Conservation (phyloP, 192 early-diverging fungal species). For the Gryganskiella cystojenkinii region DNA sequence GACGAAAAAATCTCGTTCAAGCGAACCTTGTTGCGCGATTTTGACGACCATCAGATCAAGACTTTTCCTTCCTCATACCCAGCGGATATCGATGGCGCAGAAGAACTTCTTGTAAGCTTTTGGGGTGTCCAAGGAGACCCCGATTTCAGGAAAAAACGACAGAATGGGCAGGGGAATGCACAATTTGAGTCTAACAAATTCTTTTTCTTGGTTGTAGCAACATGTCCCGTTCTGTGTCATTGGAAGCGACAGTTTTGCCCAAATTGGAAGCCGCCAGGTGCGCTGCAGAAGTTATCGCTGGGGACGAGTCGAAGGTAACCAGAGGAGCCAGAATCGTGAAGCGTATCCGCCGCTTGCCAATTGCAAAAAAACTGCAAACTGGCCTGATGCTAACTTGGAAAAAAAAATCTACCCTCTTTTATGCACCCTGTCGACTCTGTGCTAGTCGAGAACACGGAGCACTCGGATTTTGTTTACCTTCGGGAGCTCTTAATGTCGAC, state of each 20-base stretch:
- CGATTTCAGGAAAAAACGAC: neutral
- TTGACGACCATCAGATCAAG: constrained; percentile 69
- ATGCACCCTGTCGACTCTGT: constrained; percentile 9
- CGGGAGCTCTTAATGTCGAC: constrained; percentile 72
- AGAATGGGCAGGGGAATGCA: neutral
- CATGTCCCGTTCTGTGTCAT: constrained; percentile 83
- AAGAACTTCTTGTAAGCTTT: constrained; percentile 63
- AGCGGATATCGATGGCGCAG: constrained; percentile 71
- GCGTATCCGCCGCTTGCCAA: no score
- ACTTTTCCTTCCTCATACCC: constrained; percentile 75
- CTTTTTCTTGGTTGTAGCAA: constrained; percentile 48
- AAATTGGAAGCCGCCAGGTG: constrained; percentile 67
- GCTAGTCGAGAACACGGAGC: constrained; percentile 76
- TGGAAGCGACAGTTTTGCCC: constrained; percentile 74
- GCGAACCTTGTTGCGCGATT: constrained; percentile 67
- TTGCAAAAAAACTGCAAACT: no score
- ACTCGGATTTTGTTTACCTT: constrained; percentile 79
- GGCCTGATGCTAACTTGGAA: no score
- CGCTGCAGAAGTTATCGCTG: constrained; percentile 80
- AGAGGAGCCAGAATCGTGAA: no score
- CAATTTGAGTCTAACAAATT: neutral
- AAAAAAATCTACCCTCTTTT: no score
- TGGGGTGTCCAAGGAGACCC: neutral
- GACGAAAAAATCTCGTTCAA: constrained; percentile 75
- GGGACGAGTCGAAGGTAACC: constrained; percentile 82